Percentiles rank a stretch among this genome's conserved stretches.
Conservation (phyloP, 805 yeast genomes). For the Candida loeiensis region DNA sequence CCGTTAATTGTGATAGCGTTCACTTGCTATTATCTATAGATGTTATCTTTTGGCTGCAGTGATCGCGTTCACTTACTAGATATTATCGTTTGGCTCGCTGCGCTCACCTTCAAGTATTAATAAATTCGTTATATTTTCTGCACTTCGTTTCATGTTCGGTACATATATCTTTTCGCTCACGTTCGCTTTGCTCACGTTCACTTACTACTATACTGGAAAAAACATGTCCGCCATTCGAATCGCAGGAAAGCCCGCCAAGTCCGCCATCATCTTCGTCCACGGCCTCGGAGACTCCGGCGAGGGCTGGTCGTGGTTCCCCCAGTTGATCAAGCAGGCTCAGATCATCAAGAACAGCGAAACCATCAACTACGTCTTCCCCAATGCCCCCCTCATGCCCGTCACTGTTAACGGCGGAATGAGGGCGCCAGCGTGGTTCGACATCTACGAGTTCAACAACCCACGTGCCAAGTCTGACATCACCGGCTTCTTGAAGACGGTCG, state of each 20-base stretch:
- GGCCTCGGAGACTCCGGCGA: slow-evolving; percentile 90
- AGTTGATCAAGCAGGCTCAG: slow-evolving; percentile 45
- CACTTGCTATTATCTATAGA: too few species aligned
- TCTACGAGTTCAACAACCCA: slow-evolving; percentile 51
- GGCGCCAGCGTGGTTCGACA: slow-evolving; percentile 89
- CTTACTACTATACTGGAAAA: neutral
- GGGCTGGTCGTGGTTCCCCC: slow-evolving; percentile 86
- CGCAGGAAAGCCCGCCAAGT: slow-evolving; percentile 29
- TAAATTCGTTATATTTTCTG: too few species aligned
- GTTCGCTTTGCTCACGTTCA: neutral
- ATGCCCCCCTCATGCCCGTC: slow-evolving; percentile 75
- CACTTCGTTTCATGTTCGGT: too few species aligned
- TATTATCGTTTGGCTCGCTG: too few species aligned
- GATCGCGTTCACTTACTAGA: too few species aligned
- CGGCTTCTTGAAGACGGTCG: slow-evolving; percentile 53
- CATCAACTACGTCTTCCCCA: slow-evolving; percentile 78
- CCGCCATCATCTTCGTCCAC: slow-evolving; percentile 74
- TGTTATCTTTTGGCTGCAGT: too few species aligned
- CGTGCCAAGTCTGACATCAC: slow-evolving; percentile 46
- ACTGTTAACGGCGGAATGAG: slow-evolving; percentile 60
- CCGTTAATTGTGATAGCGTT: too few species aligned
- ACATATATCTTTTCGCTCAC: too few species aligned
- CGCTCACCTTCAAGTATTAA: too few species aligned
- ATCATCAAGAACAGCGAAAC: slow-evolving; percentile 47
- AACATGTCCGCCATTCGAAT: slow-evolving; percentile 23